Base-by-base conservation (phyloP, 768 basidiomycete genomes). In the Lentinula aciculospora region DNA sequence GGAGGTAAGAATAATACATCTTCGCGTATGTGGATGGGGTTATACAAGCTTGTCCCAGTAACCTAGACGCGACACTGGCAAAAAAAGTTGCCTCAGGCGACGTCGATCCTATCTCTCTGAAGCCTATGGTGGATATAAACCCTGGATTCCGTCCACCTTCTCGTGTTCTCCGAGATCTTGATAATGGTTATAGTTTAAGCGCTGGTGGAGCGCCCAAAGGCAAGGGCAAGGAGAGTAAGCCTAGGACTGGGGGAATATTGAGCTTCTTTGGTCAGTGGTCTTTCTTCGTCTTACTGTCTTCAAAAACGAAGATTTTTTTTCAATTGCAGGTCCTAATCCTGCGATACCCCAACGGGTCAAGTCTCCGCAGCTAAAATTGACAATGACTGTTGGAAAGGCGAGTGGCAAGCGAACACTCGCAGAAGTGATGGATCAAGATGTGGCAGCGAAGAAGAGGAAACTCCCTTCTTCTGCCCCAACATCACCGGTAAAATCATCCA, bases 71-170 rank as follows among this genome's bases (percentile, higher is more conserved):
- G 29, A 66, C 71, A 21, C 62, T 90, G 28, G 94, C 92, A 13
- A 84, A 78, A 68, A 71, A 73, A 47, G 69, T 95, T 17, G 90
- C 89, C 0, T 61, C 71, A 19, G 93, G 93, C 4, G 78, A 88
- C 48, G 71, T 82, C 34, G 84, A 91, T 68, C 94, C 94, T 5
- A 74, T 84, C 27, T 84, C 84, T 28, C 76, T 80, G 39, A 64
- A 80, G 46, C 81, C 85, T 2, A 92, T 96, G 77, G 69, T 76
- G 28, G 94, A 97, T 66, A 92, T 92, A 70, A 85, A 90, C 65
- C 85, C 88, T 13, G 64, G 66, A 8, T 90, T 80, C 67, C 65
- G 72, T 44, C 88, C 90, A 55, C 2, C 3, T 19, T 34, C 40
- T 42, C 70, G 79, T 60, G 67, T 71, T 3, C 69, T 79, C 66